Evolutionary conservation across 352 stramenopile genomes (phyloP), one percentile per base, ranked within the genome.

Genomic region (Pythium periplocum): DNA sequence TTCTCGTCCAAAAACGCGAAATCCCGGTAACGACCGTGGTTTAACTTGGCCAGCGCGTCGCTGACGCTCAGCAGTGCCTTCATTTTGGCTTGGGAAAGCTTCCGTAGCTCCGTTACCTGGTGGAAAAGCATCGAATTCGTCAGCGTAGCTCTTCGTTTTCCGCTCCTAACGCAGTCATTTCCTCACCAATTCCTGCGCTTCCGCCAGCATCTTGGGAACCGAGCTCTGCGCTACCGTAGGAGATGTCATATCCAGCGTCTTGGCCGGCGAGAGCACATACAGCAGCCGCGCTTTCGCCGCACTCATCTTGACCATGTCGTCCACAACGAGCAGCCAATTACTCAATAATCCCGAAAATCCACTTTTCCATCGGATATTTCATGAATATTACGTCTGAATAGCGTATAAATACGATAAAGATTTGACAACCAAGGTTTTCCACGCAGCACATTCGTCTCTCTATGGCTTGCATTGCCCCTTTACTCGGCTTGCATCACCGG

Each of bases 261-360:
- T 97, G 34, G 88, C 87, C 11, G 88, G 88, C 35, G 88, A 97
- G 42, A 97, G 70, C 62, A 97, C 63, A 33, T 85, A 90, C 39
- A 93, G 53, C 11, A 96, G 55, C 4, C 74, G 71, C 17, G 66
- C 61, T 11, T 48, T 60, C 17, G 55, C 43, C 45, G 34, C 34
- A 11, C 11, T 53, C 9, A 26, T 53, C 48, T 34, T 17, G 49
- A 50, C 35, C n/a, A 43, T n/a, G 6, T 41, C 33, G 32, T 44
- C 17, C 17, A 26, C 17, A 26, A 26, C 17, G 17, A 26, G 17
- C 17, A 26, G 17, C 17, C 17, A 26, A 26, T 26, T 26, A 26
- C 17, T 26, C 0, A 26, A 26, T 26, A 26, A 26, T 26, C 17
- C 17, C 17, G 17, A 26, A 26, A 0, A 0, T 26, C 17, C 17